A percentile compares a stretch with the other conserved stretches of the same genome.
Evolutionary conservation across 148 eudicot species (phyloP).

Genomic region (Vaccinium myrtillus): DNA sequence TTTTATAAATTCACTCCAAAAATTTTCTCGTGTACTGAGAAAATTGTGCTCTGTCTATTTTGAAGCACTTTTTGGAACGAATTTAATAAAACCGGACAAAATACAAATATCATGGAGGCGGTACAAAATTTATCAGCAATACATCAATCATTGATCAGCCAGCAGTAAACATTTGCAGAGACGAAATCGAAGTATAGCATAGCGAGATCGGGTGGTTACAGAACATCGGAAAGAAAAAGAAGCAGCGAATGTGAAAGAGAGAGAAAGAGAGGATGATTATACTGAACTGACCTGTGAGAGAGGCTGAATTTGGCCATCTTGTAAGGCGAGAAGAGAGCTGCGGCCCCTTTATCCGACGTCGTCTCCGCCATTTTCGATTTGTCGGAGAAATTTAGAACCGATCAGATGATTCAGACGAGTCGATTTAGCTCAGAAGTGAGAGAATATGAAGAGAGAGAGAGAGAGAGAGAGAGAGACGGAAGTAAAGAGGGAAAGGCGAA

Average conservation of each 20-base stretch:
- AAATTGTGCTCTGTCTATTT: no score
- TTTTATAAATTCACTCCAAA: no score
- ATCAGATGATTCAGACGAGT: background rate
- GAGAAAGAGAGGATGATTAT: background rate
- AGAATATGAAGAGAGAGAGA: background rate
- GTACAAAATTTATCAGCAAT: no score
- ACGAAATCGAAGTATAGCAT: background rate
- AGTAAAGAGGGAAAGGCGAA: background rate
- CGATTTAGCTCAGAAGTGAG: background rate
- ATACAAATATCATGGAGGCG: no score
- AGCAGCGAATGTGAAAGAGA: conserved; percentile 6
- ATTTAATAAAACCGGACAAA: no score
- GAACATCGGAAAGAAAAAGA: background rate
- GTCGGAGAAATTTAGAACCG: background rate
- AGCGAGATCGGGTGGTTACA: background rate
- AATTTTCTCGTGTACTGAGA: no score
- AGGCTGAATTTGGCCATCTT: conserved; percentile 61
- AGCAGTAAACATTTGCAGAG: no score
- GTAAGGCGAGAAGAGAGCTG: conserved; percentile 58
- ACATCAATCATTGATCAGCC: no score
- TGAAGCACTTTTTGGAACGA: no score
- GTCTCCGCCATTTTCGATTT: conserved; percentile 23
- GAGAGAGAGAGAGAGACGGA: background rate
- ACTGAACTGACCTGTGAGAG: conserved; percentile 46
- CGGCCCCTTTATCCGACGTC: conserved; percentile 15